Percentiles rank a stretch among this genome's conserved stretches.
phyloP scores from a whole-genome alignment of 805 yeast species.

The Pichia cabralensis region DNA sequence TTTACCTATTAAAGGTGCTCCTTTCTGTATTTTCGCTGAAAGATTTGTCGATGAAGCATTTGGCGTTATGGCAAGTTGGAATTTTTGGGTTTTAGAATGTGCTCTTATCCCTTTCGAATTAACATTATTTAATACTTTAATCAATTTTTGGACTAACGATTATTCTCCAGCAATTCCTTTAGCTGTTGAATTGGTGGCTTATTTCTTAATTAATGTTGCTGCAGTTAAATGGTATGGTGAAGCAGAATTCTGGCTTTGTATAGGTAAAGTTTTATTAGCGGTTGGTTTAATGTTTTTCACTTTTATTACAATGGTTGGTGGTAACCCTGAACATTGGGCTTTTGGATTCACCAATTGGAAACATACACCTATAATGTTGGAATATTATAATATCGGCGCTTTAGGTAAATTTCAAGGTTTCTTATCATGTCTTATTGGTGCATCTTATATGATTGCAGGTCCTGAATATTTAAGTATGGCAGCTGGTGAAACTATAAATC shows the following conservation, averaged over 20 bases:
- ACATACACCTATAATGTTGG: slow-evolving; percentile 17
- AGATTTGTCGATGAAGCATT: slow-evolving; percentile 36
- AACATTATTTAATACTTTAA: slow-evolving; percentile 40
- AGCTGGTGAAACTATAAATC: slow-evolving; percentile 37
- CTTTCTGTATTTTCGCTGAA: slow-evolving; percentile 36
- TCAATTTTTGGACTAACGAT: slow-evolving; percentile 43
- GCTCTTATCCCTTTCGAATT: slow-evolving; percentile 41
- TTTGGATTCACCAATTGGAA: slow-evolving; percentile 47
- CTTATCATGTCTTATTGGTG: slow-evolving; percentile 50
- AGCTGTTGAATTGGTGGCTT: slow-evolving; percentile 32
- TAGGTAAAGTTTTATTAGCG: slow-evolving; percentile 39
- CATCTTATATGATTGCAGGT: slow-evolving; percentile 60
- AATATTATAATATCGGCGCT: slow-evolving; percentile 28
- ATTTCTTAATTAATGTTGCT: slow-evolving; percentile 33
- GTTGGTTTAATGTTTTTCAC: slow-evolving; percentile 40
- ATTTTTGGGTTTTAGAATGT: slow-evolving; percentile 38
- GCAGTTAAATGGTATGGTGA: slow-evolving; percentile 44
- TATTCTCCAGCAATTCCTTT: slow-evolving; percentile 39
- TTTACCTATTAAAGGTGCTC: slow-evolving; percentile 34
- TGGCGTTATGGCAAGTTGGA: slow-evolving; percentile 37
- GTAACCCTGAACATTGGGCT: slow-evolving; percentile 41
- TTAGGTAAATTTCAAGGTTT: slow-evolving; percentile 38
- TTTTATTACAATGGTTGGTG: slow-evolving; percentile 46
- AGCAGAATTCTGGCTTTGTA: slow-evolving; percentile 35
- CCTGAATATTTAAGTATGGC: slow-evolving; percentile 39